Base-by-base conservation (phyloP, 202 grass and related monocot genomes). In the Hordeum pubiflorum region DNA sequence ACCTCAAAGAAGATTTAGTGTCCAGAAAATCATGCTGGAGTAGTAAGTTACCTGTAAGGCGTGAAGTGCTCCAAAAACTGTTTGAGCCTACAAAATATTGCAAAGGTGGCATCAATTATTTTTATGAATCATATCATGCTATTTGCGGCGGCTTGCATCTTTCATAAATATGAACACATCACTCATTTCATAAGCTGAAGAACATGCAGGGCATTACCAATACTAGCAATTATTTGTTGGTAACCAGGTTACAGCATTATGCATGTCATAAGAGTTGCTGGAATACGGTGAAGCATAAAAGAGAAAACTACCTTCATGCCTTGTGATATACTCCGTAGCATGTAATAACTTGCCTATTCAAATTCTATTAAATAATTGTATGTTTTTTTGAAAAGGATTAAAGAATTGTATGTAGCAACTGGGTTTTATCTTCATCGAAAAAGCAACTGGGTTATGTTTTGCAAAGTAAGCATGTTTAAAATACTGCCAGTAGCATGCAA, bases 61-160 rank as follows among this genome's bases (percentile, higher is more conserved):
- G 81, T 98, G 90, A 79, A 98, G 82, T 84, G 92, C 92, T 68
- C 95, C 95, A 62, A 84, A 98, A 81, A 98, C 86, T 76, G 95
- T 98, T 89, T 88, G 85, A 86, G 95, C 90, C 95, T 98, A 80
- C 69, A 98, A 86, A 83, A 80, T 63, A 65, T 86, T 75, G 18
- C 46, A 50, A 84, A 85, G 18, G 52, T 34, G 17, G 33, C 58
- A 74, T 79, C 33, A 79, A 55, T 86, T 69, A 50, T 27, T 69
- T 68, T 59, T 20, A 38, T 67, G 5, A 67, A 31, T 36, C 1
- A 27, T 27, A 27, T 27, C 26, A 27, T 27, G 26, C 6, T 34
- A 68, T 54, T 74, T 60, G 17, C 12, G 23, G 23, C 18, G 18
- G 11, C 32, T 80, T 88, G 54, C 11, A 68, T 32, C 46, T 61